Evolutionary conservation across 2,329 filamentous ascomycete genomes (phyloP).

Genomic region (Sclerotinia borealis): DNA sequence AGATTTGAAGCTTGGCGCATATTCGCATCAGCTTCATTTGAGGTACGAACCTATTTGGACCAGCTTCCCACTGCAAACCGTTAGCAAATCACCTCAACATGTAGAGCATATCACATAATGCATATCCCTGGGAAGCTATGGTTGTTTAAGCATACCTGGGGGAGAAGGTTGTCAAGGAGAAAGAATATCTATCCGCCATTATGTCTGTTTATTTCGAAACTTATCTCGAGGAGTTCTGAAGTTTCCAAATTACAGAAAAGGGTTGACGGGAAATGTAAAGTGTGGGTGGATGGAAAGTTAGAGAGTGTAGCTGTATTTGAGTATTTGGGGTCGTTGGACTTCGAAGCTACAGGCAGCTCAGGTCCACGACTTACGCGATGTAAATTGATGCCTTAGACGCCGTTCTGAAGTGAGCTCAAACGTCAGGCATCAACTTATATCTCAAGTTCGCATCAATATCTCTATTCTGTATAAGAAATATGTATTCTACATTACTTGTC

Average conservation of each 20-base stretch:
- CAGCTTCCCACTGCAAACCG: constrained; percentile 75
- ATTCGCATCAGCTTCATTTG: neutral
- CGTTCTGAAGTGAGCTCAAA: neutral
- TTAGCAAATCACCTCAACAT: constrained; percentile 20
- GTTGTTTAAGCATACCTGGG: constrained; percentile 67
- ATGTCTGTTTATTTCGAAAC: constrained; percentile 28
- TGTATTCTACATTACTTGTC: neutral
- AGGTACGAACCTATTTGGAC: constrained; percentile 79
- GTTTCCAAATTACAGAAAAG: neutral
- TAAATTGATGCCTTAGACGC: neutral
- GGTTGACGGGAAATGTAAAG: constrained; percentile 7
- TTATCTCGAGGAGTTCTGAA: constrained; percentile 3
- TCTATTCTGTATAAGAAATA: neutral
- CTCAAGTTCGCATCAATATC: neutral
- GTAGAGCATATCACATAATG: constrained; percentile 13
- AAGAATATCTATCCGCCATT: constrained; percentile 99
- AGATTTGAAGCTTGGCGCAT: constrained; percentile 11
- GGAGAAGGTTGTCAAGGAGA: constrained; percentile 98
- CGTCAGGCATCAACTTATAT: constrained; percentile 1
- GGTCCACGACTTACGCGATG: constrained; percentile 21
- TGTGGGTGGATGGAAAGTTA: constrained; percentile 5
- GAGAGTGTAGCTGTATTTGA: constrained; percentile 21
- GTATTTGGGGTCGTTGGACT: constrained; percentile 14
- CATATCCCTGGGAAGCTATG: constrained; percentile 18
- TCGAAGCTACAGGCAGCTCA: constrained; percentile 21